These are phyloP conservation scores for Clitopilus passeckerianus DNA, from an alignment of 768 basidiomycete genomes.

Conservation along the genomic window DNA sequence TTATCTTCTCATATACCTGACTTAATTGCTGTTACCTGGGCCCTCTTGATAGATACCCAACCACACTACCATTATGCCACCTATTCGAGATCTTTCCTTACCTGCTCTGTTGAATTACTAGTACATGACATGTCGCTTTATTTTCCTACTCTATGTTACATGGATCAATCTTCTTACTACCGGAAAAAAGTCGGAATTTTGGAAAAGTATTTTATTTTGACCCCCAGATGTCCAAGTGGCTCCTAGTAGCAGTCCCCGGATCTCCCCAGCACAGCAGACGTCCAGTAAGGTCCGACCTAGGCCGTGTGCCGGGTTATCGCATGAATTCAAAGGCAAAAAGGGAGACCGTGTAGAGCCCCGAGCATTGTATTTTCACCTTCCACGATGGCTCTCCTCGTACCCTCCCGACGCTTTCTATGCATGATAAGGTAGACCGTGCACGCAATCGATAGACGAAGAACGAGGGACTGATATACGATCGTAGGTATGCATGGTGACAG, in stretches of 20 bases:
- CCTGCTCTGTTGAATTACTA: neutral
- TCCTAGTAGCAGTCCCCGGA: neutral
- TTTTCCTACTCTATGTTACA: neutral
- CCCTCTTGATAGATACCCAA: constrained; percentile 6
- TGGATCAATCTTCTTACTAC: neutral
- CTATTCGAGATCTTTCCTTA: neutral
- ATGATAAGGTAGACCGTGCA: constrained; percentile 56
- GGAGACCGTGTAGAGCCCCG: neutral
- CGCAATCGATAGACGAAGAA: neutral
- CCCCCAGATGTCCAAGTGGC: neutral
- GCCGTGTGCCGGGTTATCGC: neutral
- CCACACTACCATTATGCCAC: neutral
- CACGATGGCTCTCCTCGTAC: constrained; percentile 22
- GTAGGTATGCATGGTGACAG: constrained; percentile 85
- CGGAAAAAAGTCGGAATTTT: neutral
- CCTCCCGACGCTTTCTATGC: constrained; percentile 74
- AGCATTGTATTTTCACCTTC: neutral
- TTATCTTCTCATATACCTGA: constrained; percentile 9
- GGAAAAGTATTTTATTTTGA: neutral
- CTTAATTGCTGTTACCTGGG: constrained; percentile 3
- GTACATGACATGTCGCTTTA: neutral
- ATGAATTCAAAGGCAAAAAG: neutral
- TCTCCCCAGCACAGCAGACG: neutral
- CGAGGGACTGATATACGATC: neutral
- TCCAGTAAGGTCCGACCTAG: neutral